Evolutionary conservation across 176 grass and related monocot genomes (phyloP).

Genomic region (Oryza meyeriana): DNA sequence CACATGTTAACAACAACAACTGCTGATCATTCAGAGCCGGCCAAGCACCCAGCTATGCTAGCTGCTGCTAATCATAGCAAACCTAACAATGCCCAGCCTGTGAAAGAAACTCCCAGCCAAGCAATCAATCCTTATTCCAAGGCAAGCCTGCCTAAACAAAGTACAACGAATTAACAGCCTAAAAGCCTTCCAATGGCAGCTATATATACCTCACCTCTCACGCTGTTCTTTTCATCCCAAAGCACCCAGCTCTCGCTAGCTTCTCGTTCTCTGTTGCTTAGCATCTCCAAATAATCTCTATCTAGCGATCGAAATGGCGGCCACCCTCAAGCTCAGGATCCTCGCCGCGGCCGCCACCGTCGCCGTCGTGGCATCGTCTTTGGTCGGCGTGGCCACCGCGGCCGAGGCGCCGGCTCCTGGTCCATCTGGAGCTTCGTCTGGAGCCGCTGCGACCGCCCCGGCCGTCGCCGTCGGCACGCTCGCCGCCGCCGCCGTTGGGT

Average conservation of each 20-base stretch:
- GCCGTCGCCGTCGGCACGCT: conserved; percentile 19
- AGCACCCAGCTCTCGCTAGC: neutral
- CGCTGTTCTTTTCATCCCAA: conserved; percentile 5
- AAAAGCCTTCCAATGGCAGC: neutral
- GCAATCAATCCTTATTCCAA: conserved; percentile 8
- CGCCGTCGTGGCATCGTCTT: conserved; percentile 21
- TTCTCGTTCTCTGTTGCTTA: neutral
- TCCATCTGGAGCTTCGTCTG: neutral
- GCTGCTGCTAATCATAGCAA: conserved; percentile 35
- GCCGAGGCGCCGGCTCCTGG: conserved; percentile 23
- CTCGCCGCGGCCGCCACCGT: conserved; percentile 8
- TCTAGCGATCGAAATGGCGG: conserved; percentile 33
- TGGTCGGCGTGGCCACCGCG: conserved; percentile 24
- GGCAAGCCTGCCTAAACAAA: conserved; percentile 9
- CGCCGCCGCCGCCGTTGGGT: conserved; percentile 32
- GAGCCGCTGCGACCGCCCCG: conserved; percentile 3
- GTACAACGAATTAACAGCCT: neutral
- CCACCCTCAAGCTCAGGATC: conserved; percentile 50
- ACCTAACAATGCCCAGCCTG: conserved; percentile 27
- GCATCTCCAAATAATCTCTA: neutral
- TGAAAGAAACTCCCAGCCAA: conserved; percentile 26
- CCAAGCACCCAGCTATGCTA: neutral
- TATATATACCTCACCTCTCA: conserved; percentile 2
- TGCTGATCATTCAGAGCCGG: neutral
- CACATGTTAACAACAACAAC: neutral